These are phyloP conservation scores for Inonotus obliquus DNA, from an alignment of 1,284 basidiomycete genomes.

Conservation along the genomic window DNA sequence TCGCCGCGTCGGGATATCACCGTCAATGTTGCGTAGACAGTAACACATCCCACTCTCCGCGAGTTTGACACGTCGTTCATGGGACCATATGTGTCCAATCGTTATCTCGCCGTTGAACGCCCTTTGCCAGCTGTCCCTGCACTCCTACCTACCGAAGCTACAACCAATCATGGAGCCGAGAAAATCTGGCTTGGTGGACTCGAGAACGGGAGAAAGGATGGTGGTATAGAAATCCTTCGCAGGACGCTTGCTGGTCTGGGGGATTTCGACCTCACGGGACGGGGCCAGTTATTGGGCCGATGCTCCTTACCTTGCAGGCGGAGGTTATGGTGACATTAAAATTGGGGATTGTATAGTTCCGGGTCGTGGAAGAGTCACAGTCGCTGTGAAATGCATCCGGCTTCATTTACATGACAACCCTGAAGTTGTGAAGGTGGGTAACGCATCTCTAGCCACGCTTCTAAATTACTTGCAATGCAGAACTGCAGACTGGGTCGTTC, in stretches of 20 bases:
- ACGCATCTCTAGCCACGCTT: no score
- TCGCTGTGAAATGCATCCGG: slow-evolving; percentile 9
- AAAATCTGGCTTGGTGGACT: no score
- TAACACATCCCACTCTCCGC: no score
- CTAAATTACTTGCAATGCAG: no score
- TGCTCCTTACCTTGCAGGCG: background rate
- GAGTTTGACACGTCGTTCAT: no score
- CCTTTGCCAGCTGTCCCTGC: no score
- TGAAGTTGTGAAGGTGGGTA: background rate
- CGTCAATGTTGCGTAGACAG: no score
- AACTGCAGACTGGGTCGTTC: background rate
- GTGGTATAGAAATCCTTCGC: background rate
- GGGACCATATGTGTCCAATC: no score
- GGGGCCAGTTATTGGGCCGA: background rate
- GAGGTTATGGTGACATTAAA: slow-evolving; percentile 1
- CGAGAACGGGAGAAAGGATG: background rate
- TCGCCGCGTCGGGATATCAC: no score
- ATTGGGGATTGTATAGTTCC: background rate
- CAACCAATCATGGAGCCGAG: no score
- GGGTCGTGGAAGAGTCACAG: background rate
- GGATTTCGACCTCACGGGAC: background rate
- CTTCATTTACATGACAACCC: background rate
- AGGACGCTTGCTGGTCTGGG: background rate
- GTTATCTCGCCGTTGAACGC: no score
- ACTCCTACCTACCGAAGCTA: no score